These are phyloP conservation scores for Sporothrix humicola DNA, from an alignment of 2,329 filamentous ascomycete genomes.

Conservation along the genomic window DNA sequence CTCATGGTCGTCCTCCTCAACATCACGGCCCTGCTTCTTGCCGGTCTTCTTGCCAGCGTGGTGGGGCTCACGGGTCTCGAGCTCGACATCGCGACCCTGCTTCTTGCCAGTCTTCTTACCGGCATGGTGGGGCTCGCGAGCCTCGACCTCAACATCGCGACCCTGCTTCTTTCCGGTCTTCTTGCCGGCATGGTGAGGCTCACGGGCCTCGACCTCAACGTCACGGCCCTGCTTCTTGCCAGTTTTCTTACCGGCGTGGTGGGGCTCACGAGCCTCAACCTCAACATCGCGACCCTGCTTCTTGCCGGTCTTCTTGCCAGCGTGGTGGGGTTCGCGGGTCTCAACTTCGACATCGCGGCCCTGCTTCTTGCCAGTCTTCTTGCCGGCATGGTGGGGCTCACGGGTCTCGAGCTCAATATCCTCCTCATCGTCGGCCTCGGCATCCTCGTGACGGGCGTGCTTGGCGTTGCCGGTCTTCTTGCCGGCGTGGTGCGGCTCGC, in stretches of 20 bases:
- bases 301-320: conserved; percentile 38
- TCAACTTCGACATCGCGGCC: conserved; percentile 34
- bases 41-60: conserved; percentile 40
- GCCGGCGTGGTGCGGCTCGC: conserved; percentile 40
- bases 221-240: conserved; percentile 23
- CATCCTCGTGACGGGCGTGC: conserved; percentile 24
- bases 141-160: conserved; percentile 27
- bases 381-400: conserved; percentile 40
- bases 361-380: conserved; percentile 37
- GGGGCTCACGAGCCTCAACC: conserved; percentile 37
- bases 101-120: conserved; percentile 36
- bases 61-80: conserved; percentile 36
- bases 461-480: conserved; percentile 39
- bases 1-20: conserved; percentile 11
- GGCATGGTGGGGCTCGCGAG: conserved; percentile 30
- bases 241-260: conserved; percentile 37
- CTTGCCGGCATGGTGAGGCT: no score
- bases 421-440: background rate
- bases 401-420: conserved; percentile 35
- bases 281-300: conserved; percentile 32
- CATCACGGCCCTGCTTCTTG: conserved; percentile 20
- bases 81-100: conserved; percentile 29
- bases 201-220: no score
- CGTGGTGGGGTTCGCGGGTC: conserved; percentile 39
- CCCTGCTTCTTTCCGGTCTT: no score